Evolutionary conservation across 352 stramenopile genomes (phyloP).

Genomic region (Phytophthora pluvialis): DNA sequence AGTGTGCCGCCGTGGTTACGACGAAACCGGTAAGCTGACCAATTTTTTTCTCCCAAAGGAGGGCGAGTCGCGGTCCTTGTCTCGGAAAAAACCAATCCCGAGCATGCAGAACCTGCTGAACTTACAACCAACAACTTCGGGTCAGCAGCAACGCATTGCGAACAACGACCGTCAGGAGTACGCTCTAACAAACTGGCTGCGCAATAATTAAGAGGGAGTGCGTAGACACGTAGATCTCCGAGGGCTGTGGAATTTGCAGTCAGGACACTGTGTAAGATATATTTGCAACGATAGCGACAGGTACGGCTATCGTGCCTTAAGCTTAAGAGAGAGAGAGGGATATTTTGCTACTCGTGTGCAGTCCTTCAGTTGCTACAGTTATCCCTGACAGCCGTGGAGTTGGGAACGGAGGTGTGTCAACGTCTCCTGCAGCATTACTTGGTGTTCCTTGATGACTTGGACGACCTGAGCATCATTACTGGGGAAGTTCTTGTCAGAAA

Average conservation of each 20-base stretch:
- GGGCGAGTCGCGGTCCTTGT: slow-evolving; percentile 16
- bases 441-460: slow-evolving; percentile 39
- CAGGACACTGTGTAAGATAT: slow-evolving; percentile 37
- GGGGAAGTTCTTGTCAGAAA: slow-evolving; percentile 41
- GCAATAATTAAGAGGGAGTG: slow-evolving; percentile 43
- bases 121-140: slow-evolving; percentile 34
- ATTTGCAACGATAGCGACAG: slow-evolving; percentile 27
- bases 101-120: slow-evolving; percentile 63
- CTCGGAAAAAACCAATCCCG: slow-evolving; percentile 51
- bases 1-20: slow-evolving; percentile 69
- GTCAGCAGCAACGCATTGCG: slow-evolving; percentile 33
- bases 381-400: slow-evolving; percentile 12
- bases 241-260: slow-evolving; percentile 14
- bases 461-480: slow-evolving; percentile 28
- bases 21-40: slow-evolving; percentile 80
- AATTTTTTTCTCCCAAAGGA: slow-evolving; percentile 79
- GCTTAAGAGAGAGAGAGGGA: slow-evolving; percentile 10
- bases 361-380: neutral
- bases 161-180: slow-evolving; percentile 58
- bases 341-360: slow-evolving; percentile 18
- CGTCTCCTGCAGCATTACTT: slow-evolving; percentile 16
- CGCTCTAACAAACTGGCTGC: slow-evolving; percentile 72
- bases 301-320: slow-evolving; percentile 22
- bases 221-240: slow-evolving; percentile 1
- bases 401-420: slow-evolving; percentile 19